These are phyloP conservation scores for Bjerkandera adusta DNA, from an alignment of 1,284 basidiomycete genomes.

Conservation along the genomic window DNA sequence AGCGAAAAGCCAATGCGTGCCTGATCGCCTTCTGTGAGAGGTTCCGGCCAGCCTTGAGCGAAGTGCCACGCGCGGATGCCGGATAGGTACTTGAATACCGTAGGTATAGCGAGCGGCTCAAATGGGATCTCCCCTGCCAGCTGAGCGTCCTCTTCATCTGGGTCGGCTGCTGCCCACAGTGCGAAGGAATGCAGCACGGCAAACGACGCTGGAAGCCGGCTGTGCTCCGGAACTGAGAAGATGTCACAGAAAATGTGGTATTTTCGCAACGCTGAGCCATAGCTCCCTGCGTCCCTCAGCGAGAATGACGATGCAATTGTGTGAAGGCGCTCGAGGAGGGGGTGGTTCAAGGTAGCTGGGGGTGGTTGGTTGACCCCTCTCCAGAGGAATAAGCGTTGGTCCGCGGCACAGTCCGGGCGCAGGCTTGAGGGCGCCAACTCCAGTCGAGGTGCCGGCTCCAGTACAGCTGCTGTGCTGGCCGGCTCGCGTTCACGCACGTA, in stretches of 20 bases:
- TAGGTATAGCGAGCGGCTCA: conserved; percentile 27
- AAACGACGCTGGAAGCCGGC: conserved; percentile 30
- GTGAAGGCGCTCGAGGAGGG: conserved; percentile 23
- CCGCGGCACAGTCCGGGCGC: conserved; percentile 25
- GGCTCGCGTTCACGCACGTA: too few relatives aligned
- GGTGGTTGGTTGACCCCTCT: conserved; percentile 28
- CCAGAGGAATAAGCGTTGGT: conserved; percentile 31
- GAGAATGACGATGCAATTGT: conserved; percentile 24
- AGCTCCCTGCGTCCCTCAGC: conserved; percentile 24
- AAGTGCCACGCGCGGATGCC: conserved; percentile 37
- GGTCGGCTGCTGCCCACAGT: conserved; percentile 31
- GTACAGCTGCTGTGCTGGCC: conserved; percentile 19
- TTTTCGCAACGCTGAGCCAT: conserved; percentile 34
- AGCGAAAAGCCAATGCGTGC: conserved; percentile 28
- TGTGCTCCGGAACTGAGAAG: conserved; percentile 31
- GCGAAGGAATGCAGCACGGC: conserved; percentile 32
- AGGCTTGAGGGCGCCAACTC: conserved; percentile 23
- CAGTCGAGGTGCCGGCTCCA: conserved; percentile 12
- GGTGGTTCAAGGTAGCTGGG: conserved; percentile 19
- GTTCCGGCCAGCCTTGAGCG: conserved; percentile 34
- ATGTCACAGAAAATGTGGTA: conserved; percentile 38
- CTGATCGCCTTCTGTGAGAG: conserved; percentile 19
- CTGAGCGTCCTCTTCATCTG: conserved; percentile 17
- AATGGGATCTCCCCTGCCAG: conserved; percentile 17
- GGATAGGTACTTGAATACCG: conserved; percentile 31